Base-by-base conservation (phyloP, 2,329 filamentous ascomycete genomes). In the Colletotrichum tanaceti region DNA sequence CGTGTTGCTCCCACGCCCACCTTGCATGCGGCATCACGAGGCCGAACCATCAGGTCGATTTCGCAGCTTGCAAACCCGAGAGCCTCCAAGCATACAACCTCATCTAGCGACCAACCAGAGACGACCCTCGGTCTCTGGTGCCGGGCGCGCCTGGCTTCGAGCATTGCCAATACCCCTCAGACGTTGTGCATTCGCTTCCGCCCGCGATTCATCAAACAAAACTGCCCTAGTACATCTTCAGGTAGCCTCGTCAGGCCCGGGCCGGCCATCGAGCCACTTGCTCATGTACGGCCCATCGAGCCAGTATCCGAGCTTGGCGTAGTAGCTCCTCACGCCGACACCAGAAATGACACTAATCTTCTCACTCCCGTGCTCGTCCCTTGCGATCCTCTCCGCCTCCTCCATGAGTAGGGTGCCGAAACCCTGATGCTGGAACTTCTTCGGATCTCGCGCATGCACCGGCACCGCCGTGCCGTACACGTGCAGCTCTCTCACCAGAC, bases 341-440 rank as follows among this genome's bases (percentile, higher is more conserved):
- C 96, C 96, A n/a, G 94, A 97, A 70, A 99, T 99, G 73, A 99
- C 94, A 76, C 93, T 96, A 64, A 99, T 93, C 85, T 99, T 99
- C 70, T 87, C 86, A 74, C 94, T 98, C 6, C 94, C 92, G 76
- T 99, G 96, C 81, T 99, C 96, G 72, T 98, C 92, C 63, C 93
- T 87, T 0, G 97, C 95, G 72, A 99, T 99, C 59, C 94, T 87
- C 82, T 98, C 96, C 0, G 96, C 97, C 81, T 98, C 95, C 77
- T 98, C 95, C 97, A 99, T 99, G 72, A 99, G 77, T 70, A 99
- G 79, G 1, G 96, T 99, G 55, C 96, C 96, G 73, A 97, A 99
- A 0, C 96, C 96, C 78, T 98, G 96, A 81, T 99, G 96, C 82
- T 99, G 96, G 81, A 98, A 98, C 81, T 98, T 98, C 79, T 92